phyloP scores from a whole-genome alignment of 1,284 basidiomycete genomes.

The Pyrrhoderma lamaoense region DNA sequence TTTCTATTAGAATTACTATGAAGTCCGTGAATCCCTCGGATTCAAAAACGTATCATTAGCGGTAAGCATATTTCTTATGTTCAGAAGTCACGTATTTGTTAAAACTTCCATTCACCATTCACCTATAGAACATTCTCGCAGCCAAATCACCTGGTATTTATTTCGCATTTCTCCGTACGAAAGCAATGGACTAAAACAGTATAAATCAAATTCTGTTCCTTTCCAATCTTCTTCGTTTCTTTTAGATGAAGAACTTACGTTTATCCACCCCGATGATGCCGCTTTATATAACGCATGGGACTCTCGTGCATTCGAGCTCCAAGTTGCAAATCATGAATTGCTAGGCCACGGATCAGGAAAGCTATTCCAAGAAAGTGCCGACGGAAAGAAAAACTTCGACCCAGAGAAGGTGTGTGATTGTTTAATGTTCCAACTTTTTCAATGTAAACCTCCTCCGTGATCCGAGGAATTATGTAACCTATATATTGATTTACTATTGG shows the following conservation, averaged over 20 bases:
- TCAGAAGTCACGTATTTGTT: neutral
- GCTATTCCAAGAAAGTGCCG: constrained; percentile 64
- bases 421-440: too few species aligned
- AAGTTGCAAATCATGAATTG: constrained; percentile 81
- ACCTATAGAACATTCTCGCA: constrained; percentile 61
- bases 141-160: constrained; percentile 72
- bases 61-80: constrained; percentile 31
- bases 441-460: neutral
- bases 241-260: constrained; percentile 75
- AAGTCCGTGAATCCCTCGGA: constrained; percentile 69
- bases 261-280: constrained; percentile 67
- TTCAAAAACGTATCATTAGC: constrained; percentile 81
- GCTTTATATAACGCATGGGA: constrained; percentile 73
- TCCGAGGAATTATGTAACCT: neutral
- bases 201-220: neutral
- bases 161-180: neutral
- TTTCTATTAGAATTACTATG: constrained; percentile 58
- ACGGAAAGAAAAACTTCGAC: constrained; percentile 77
- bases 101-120: neutral
- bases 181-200: neutral
- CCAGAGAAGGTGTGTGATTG: constrained; percentile 49
- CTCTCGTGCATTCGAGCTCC: constrained; percentile 68
- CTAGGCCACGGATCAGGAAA: constrained; percentile 78
- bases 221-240: too few species aligned
- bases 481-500: neutral